Evolutionary conservation across 139 green algal genomes (phyloP), one percentile per base, ranked within the genome.

Genomic region (Nannochloris sp.): DNA sequence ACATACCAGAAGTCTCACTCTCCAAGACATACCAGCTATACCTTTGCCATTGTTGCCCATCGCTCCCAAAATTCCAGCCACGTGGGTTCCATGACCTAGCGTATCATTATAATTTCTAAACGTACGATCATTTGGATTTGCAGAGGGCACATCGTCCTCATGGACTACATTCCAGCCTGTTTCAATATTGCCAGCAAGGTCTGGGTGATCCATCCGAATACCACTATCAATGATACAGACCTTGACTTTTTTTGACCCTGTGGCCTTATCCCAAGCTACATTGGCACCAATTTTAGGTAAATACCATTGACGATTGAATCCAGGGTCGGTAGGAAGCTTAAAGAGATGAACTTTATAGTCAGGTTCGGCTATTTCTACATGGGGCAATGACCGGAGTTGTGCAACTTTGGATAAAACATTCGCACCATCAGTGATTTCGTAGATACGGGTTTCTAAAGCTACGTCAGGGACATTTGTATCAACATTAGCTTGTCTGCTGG

Each of bases 191-290:
- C 15, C 29, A 5, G 27, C 45, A 10, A 93, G 57, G 61, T 91
- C 83, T 7, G 73, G 74, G 62, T 92, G 85, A 0, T 61, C 70
- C 24, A 77, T 31, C n/a, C 89, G 72, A 0, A 80, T 58, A 19
- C 87, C 85, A 3, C 75, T 85, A 62, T 89, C 85, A 4, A 92
- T 75, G 23, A 90, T 65, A 27, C 84, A 86, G 6, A 93, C 83
- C 24, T 85, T 67, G 15, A 89, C 62, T 6, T 24, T n/a, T 19
- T 9, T 14, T 35, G 42, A 61, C 15, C 73, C 73, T 4, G 55
- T 72, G 30, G 15, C 47, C 4, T 35, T 23, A 27, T 60, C 46
- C 73, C 73, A 80, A 14, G 73, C 73, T 24, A 10, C 19, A 25
- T 54, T 6, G 35, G n/a, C 46, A 3, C 13, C 19, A 32, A 75